A percentile compares a stretch with the other conserved stretches of the same genome.
phyloP scores from a whole-genome alignment of 192 early-diverging fungal genomes.

The Coemansia sp. region DNA sequence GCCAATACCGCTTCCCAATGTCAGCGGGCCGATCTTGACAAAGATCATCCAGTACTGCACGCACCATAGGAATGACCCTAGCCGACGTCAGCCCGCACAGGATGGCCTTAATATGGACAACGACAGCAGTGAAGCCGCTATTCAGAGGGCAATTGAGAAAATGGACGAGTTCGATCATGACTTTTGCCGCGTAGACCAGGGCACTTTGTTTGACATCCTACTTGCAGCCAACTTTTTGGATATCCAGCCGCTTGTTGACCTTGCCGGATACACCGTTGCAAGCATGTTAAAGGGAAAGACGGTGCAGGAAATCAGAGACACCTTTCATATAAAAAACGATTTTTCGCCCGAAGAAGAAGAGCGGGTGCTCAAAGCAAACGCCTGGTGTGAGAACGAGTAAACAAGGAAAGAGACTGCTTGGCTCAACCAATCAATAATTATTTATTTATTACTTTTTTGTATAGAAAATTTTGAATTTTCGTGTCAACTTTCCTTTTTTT shows the following conservation, averaged over 20 bases:
- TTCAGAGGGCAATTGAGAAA: constrained; percentile 62
- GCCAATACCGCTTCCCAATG: constrained; percentile 83
- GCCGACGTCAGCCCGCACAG: constrained; percentile 15
- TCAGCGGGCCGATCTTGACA: constrained; percentile 79
- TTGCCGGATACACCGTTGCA: constrained; percentile 80
- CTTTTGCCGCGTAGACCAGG: constrained; percentile 91
- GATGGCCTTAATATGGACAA: constrained; percentile 28
- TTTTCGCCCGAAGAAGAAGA: constrained; percentile 74
- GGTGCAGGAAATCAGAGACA: constrained; percentile 81
- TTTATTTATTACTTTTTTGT: too few species aligned
- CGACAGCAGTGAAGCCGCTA: constrained; percentile 50
- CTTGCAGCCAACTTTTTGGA: constrained; percentile 86
- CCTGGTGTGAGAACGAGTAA: constrained; percentile 56
- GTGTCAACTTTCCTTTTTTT: not conserved
- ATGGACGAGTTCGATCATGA: constrained; percentile 90
- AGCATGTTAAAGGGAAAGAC: constrained; percentile 86
- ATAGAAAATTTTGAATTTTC: not conserved
- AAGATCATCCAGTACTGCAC: constrained; percentile 89
- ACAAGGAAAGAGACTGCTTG: not conserved
- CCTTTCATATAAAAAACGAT: constrained; percentile 67
- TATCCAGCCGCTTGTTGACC: constrained; percentile 66
- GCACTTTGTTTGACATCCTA: constrained; percentile 88
- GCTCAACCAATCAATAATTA: not conserved
- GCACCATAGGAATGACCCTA: constrained; percentile 73
- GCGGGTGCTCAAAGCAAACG: constrained; percentile 59